Evolutionary conservation across 2,329 filamentous ascomycete genomes (phyloP), one percentile per base, ranked within the genome.

Genomic region (Colletotrichum cordylinicola): DNA sequence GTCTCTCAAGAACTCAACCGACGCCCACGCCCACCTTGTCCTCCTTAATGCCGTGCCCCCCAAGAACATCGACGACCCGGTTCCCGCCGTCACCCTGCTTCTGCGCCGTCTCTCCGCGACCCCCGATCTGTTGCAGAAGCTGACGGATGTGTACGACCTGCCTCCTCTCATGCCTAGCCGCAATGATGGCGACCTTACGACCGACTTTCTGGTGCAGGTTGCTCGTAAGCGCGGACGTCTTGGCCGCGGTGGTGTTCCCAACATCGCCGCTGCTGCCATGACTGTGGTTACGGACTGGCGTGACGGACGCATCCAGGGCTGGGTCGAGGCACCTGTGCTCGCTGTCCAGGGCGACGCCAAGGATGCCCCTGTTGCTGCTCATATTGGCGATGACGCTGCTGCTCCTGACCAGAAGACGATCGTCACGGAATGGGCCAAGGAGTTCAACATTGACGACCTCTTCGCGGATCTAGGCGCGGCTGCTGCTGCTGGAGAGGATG

Each of bases 221-320:
- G 97, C 97, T 7, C 92, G 97, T 81, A 98, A 98, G 88, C 91
- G 97, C 76, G 97, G 97, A 69, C 90, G 97, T 73, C 89, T 99
- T 18, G 95, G 96, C 67, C 94, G 94, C 79, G 96, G 96, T 24
- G 97, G 97, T 77, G 90, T 98, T 18, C 97, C 97, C 58, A 99
- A 98, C 85, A 85, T 98, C 75, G 90, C 92, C 79, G 93, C 94
- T 70, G 96, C 97, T 9, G 97, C 96, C 78, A 96, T 97, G 90
- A 94, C 95, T 1, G 96, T 99, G 72, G 92, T 99, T 74, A 97
- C 93, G n/a, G 97, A 99, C 87, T 98, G 97, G 95, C 92, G 97
- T 79, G 96, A 98, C 83, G 96, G 96, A 31, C 92, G 97, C 68
- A 98, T 99, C 80, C 95, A 98, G 85, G 96, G 96, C 73, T 98